Evolutionary conservation across 805 yeast species (phyloP), one percentile per base, ranked within the genome.

Genomic region (Candida coquimbonensis): DNA sequence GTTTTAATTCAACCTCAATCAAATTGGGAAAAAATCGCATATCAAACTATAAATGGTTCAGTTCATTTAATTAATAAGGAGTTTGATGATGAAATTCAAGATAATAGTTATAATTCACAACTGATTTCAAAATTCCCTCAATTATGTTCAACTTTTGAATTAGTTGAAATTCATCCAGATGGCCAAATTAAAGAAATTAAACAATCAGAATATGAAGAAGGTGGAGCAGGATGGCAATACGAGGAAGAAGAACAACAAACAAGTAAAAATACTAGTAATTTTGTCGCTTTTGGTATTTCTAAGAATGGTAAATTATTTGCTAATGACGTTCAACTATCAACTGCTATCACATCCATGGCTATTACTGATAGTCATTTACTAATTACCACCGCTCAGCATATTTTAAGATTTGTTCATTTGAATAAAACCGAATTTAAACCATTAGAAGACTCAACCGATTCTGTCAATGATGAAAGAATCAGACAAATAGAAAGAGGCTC

Each of bases 401-500:
- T 79, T 50, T 70, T 93, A 49, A 83, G 88, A 60, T 88, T 91
- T 56, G 75, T 87, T 38, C 97, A 89, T 63, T 68, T 90, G 56
- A 69, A 67, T 27, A 59, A 73, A 7, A 57, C 66, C 1, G 57
- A 59, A 9, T 69, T 69, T 53, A 63, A 66, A 38, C 74, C 74
- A 38, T 49, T 70, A 19, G 62, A 66, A 8, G 61, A 63, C 4
- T 66, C 70, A 3, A 68, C 66, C 13, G 68, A 63, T 12, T 56
- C 60, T 14, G 63, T 62, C 13, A 63, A 59, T 38, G 96, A 88
- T 63, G 99, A 91, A 67, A 78, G 97, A 65, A 74, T 83, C 14
- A 78, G 99, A 56, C 78, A 83, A 48, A 82, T 93, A 44, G 99
- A 93, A 65, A 75, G 96, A 53, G 98, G 99, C 1, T 88, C 97